Base-by-base conservation (phyloP, 2,329 filamentous ascomycete species). In the Aspergillus hiratsukae region DNA sequence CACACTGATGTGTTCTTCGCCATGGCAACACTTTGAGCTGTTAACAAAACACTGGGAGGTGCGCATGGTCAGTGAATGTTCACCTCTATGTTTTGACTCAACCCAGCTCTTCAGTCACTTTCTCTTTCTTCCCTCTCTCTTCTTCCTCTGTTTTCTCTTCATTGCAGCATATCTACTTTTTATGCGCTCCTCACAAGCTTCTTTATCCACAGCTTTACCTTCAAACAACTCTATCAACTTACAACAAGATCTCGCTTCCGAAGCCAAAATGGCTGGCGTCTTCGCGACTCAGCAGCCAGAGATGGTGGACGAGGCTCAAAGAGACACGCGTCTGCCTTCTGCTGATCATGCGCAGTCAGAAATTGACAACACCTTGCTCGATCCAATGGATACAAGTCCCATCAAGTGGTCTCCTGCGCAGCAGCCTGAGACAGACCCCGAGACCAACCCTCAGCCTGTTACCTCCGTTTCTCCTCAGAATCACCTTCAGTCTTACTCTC, bases 301-400 rank as follows among this genome's bases (percentile, higher is more conserved):
- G 17, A 48, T 51, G 58, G 61, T 57, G 52, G 56, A 64, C 49
- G 37, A 45, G 19, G 17, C 17, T 28, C 56, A 60, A 58, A 48
- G 37, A 14, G 58, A 65, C 45, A 51, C 49, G 31, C 54, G 50
- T 53, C n/a, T 58, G 17, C 17, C 55, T 4, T 53, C 59, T 41
- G 4, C 54, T 1, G 49, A 58, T 25, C 41, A 48, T 6, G n/a
- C 57, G 35, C 49, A 19, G 19, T 23, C 40, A 6, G 52, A 41
- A 19, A 17, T 48, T 9, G 27, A 40, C 31, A 52, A 56, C 46
- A 23, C 29, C 17, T 23, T 27, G 9, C 54, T 51, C 29, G 59
- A 61, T 55, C 59, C 59, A 6, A 65, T 64, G 61, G 61, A 65
- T 19, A 61, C 61, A 29, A 56, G 57, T 40, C 51, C 59, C 7